These are phyloP conservation scores for Penicillium paradoxum DNA, from an alignment of 495 filamentous ascomycete genomes.

Conservation along the genomic window DNA sequence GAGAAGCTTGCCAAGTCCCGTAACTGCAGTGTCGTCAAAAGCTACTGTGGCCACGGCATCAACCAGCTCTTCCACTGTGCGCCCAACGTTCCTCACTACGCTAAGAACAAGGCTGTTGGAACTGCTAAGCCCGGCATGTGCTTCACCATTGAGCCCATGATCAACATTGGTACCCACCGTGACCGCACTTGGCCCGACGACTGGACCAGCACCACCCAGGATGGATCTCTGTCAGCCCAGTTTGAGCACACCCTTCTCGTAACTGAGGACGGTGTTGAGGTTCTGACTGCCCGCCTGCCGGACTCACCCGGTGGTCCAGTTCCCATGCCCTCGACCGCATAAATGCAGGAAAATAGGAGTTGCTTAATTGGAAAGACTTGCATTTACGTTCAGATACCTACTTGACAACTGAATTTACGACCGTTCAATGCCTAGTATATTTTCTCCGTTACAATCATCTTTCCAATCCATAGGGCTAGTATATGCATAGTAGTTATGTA, in stretches of 20 bases:
- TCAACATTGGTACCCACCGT: constrained; percentile 71
- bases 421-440: constrained; percentile 10
- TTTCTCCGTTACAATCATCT: neutral
- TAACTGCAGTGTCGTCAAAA: constrained; percentile 76
- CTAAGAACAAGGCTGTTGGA: constrained; percentile 85
- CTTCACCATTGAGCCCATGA: constrained; percentile 93
- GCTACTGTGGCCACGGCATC: constrained; percentile 88
- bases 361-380: constrained; percentile 10
- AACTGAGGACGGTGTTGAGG: constrained; percentile 88
- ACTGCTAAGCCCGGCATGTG: constrained; percentile 85
- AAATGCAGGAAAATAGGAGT: constrained; percentile 9
- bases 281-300: constrained; percentile 76
- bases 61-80: constrained; percentile 80
- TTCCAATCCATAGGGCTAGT: neutral
- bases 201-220: constrained; percentile 81
- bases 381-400: constrained; percentile 18
- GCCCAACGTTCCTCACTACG: constrained; percentile 84
- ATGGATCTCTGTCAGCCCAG: constrained; percentile 78
- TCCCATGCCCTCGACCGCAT: constrained; percentile 49
- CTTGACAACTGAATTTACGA: constrained; percentile 14
- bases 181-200: constrained; percentile 88
- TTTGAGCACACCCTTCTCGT: constrained; percentile 95
- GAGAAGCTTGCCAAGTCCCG: constrained; percentile 78
- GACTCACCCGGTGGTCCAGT: constrained; percentile 83
- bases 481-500: neutral